Conservation (phyloP, 2,329 filamentous ascomycete species). For the Thielaviopsis musarum region DNA sequence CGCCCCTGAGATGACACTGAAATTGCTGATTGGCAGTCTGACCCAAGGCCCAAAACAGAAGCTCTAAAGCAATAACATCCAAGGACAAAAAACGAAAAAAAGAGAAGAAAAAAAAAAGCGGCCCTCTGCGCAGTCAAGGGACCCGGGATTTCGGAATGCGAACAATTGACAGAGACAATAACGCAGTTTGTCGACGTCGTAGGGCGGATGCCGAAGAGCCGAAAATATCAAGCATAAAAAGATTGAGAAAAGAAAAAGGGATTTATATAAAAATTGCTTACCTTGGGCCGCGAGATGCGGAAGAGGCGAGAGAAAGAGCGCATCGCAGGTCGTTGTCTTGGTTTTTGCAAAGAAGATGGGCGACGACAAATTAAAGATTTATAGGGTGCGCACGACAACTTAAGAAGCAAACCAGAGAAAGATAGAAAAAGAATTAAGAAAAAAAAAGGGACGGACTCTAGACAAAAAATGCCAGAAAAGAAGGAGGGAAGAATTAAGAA, state of each 20-base stretch:
- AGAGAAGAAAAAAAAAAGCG: background rate
- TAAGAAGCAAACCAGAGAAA: background rate
- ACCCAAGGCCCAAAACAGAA: too few species aligned
- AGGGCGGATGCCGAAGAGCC: background rate
- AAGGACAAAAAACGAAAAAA: background rate
- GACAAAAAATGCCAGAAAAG: background rate
- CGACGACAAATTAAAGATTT: background rate
- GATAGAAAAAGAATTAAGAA: background rate
- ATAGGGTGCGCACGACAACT: background rate
- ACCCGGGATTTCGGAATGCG: background rate
- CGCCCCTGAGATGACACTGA: background rate
- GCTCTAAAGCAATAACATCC: too few species aligned
- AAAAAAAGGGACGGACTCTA: background rate
- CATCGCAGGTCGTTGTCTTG: slow-evolving; percentile 5
- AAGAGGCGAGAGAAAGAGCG: slow-evolving; percentile 14
- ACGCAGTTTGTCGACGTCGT: background rate
- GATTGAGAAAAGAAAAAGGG: background rate
- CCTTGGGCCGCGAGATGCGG: slow-evolving; percentile 25
- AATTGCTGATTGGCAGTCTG: too few species aligned
- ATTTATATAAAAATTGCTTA: slow-evolving; percentile 16
- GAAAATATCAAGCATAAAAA: background rate
- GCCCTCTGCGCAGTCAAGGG: background rate
- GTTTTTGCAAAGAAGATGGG: background rate
- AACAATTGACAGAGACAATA: background rate
- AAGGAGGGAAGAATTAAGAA: background rate